Conservation (phyloP, 768 basidiomycete genomes). For the Boletus rex-veris region DNA sequence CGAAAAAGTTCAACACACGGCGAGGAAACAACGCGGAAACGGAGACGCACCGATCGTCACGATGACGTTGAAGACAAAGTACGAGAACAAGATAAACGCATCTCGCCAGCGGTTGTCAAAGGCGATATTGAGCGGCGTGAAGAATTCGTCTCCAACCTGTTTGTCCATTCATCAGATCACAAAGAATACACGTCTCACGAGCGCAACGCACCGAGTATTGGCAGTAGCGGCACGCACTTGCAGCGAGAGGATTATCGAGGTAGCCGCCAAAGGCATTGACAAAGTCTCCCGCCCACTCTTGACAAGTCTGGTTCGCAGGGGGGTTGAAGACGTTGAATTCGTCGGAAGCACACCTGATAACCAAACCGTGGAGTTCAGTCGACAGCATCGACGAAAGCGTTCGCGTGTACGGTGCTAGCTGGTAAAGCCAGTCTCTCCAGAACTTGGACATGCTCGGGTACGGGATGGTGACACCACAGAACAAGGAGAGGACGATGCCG, state of each 20-base stretch:
- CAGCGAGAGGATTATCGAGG: constrained; percentile 62
- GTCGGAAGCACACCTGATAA: constrained; percentile 57
- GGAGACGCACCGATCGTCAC: constrained; percentile 45
- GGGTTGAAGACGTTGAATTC: constrained; percentile 75
- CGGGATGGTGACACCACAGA: constrained; percentile 81
- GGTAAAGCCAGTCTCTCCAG: constrained; percentile 79
- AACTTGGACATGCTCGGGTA: constrained; percentile 59
- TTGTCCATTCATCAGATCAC: neutral
- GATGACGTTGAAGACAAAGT: constrained; percentile 68
- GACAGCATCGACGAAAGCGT: constrained; percentile 69
- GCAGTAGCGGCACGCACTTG: constrained; percentile 67
- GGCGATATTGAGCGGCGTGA: constrained; percentile 59
- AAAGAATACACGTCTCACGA: neutral
- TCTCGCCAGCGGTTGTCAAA: constrained; percentile 67
- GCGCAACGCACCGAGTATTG: constrained; percentile 43
- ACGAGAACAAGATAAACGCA: constrained; percentile 61
- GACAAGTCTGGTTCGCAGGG: constrained; percentile 71
- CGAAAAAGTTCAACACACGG: neutral
- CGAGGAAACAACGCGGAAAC: neutral
- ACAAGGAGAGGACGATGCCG: constrained; percentile 57
- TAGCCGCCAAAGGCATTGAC: constrained; percentile 65
- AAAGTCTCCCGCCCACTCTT: constrained; percentile 67
- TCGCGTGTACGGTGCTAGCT: constrained; percentile 67
- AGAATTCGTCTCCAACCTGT: constrained; percentile 67
- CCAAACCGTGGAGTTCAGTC: constrained; percentile 71